Conservation (phyloP, 1,284 basidiomycete species). For the Moniliella sp. region DNA sequence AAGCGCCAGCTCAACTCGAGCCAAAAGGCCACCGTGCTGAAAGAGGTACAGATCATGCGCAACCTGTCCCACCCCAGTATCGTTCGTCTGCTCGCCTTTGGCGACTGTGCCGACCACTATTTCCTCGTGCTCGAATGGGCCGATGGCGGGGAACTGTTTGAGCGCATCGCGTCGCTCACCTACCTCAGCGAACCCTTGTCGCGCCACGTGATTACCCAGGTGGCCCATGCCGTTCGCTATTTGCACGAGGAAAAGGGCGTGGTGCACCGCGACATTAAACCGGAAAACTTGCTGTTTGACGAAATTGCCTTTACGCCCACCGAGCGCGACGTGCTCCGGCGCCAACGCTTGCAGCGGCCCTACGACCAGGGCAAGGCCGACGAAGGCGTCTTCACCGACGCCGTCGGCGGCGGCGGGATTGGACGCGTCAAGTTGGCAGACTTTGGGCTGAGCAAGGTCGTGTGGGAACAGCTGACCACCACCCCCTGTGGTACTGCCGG, state of each 20-base stretch:
- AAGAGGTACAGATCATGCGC: constrained; percentile 99
- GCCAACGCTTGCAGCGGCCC: constrained; percentile 51
- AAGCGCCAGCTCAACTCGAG: constrained; percentile 91
- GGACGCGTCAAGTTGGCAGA: constrained; percentile 96
- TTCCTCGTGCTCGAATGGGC: constrained; percentile 67
- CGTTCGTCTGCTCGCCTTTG: constrained; percentile 40
- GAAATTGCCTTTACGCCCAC: constrained; percentile 79
- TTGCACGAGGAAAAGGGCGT: constrained; percentile 94
- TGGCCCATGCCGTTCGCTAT: constrained; percentile 81
- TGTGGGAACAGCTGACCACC: constrained; percentile 97
- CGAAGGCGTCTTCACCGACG: constrained; percentile 79
- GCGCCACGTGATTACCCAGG: constrained; percentile 84
- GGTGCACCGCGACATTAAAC: constrained; percentile 90
- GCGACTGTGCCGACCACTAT: constrained; percentile 77
- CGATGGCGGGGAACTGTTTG: constrained; percentile 86
- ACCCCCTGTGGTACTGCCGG: constrained; percentile 97
- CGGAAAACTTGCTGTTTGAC: constrained; percentile 88
- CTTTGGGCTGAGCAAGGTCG: constrained; percentile 89
- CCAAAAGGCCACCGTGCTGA: constrained; percentile 90
- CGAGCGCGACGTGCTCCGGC: too few species aligned
- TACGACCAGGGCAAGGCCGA: constrained; percentile 98
- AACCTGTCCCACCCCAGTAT: constrained; percentile 75
- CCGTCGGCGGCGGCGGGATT: constrained; percentile 84
- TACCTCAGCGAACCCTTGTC: constrained; percentile 63
- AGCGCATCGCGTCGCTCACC: constrained; percentile 96